These are phyloP conservation scores for Globisporangium iwayamae DNA, from an alignment of 352 stramenopile genomes.

Conservation along the genomic window DNA sequence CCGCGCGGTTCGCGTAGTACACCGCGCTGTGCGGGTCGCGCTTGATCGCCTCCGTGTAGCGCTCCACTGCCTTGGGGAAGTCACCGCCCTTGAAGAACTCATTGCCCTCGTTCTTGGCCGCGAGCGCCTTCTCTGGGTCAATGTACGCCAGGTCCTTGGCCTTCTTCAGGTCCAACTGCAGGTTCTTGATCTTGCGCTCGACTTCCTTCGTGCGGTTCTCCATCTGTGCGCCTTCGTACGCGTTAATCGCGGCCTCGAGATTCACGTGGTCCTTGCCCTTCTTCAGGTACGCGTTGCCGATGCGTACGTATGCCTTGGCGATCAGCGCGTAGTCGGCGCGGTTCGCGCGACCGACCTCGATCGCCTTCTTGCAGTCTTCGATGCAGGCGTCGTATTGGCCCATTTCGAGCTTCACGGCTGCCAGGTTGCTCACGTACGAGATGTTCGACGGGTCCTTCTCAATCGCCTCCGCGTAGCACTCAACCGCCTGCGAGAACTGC, in stretches of 20 bases:
- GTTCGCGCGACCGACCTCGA: slow-evolving; percentile 94
- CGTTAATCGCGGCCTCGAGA: slow-evolving; percentile 77
- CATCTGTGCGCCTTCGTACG: slow-evolving; percentile 85
- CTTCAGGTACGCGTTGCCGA: slow-evolving; percentile 96
- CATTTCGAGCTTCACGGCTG: slow-evolving; percentile 96
- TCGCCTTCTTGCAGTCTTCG: slow-evolving; percentile 91
- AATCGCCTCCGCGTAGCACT: slow-evolving; percentile 96
- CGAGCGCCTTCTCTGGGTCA: slow-evolving; percentile 95
- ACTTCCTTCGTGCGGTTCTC: slow-evolving; percentile 91
- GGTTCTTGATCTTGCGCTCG: slow-evolving; percentile 94
- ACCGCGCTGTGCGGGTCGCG: slow-evolving; percentile 95
- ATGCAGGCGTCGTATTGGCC: slow-evolving; percentile 95
- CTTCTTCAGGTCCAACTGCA: slow-evolving; percentile 95
- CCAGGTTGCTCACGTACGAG: slow-evolving; percentile 97
- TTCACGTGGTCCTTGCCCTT: slow-evolving; percentile 89
- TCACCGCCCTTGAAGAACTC: slow-evolving; percentile 96
- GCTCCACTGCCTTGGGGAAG: slow-evolving; percentile 91
- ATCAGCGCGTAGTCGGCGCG: slow-evolving; percentile 95
- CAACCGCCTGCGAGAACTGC: slow-evolving; percentile 92
- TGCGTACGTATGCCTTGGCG: slow-evolving; percentile 94
- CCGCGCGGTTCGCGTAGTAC: slow-evolving; percentile 98
- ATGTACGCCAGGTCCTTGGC: slow-evolving; percentile 93
- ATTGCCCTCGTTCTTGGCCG: slow-evolving; percentile 98
- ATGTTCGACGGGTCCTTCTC: slow-evolving; percentile 95
- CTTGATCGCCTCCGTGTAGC: slow-evolving; percentile 99